Evolutionary conservation across 2,329 filamentous ascomycete species (phyloP).

Genomic region (Tolypocladium capitatum): DNA sequence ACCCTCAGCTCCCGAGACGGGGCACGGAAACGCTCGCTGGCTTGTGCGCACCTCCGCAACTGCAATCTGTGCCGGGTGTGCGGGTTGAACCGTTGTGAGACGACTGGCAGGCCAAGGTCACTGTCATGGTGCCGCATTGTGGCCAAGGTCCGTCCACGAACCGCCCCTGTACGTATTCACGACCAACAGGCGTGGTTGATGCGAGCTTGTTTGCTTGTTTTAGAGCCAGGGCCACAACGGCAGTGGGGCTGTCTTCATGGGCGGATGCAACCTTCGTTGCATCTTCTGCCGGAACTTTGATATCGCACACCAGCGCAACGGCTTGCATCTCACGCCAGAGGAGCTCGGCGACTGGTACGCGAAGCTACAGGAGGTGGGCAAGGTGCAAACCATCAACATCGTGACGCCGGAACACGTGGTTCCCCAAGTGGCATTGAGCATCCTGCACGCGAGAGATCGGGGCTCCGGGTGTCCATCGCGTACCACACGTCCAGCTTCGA

Average conservation of each 20-base stretch:
- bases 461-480: constrained; percentile 59
- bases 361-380: constrained; percentile 67
- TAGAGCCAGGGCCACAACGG: constrained; percentile 72
- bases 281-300: constrained; percentile 74
- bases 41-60: constrained; percentile 61
- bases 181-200: not conserved
- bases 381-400: constrained; percentile 82
- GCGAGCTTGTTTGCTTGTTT: constrained; percentile 1
- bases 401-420: constrained; percentile 81
- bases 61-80: constrained; percentile 73
- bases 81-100: constrained; percentile 69
- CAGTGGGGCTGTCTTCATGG: constrained; percentile 71
- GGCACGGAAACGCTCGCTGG: constrained; percentile 57
- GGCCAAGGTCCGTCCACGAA: constrained; percentile 45
- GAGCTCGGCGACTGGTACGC: constrained; percentile 72
- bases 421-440: constrained; percentile 65
- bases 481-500: constrained; percentile 82
- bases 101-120: constrained; percentile 68
- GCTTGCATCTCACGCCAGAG: constrained; percentile 66
- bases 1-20: constrained; percentile 54
- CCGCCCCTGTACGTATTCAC: not conserved
- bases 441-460: constrained; percentile 58
- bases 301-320: constrained; percentile 70
- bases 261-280: constrained; percentile 60
- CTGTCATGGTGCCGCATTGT: constrained; percentile 75